These are phyloP conservation scores for Solanum sparsipilum DNA, from an alignment of 257 asterid genomes.

Conservation along the genomic window DNA sequence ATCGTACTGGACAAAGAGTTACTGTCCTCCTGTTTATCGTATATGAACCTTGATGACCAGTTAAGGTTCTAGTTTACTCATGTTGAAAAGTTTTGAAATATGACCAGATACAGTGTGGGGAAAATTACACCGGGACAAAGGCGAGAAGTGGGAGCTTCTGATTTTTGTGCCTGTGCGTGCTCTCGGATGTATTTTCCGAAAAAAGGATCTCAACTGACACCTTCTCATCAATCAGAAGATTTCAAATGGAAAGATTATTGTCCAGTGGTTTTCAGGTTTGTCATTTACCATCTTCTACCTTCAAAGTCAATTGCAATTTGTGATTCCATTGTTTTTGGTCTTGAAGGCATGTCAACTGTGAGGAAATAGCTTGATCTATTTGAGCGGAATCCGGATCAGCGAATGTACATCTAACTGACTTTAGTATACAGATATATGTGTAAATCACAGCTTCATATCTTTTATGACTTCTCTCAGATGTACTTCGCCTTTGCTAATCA, in stretches of 20 bases:
- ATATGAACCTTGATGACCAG: not conserved
- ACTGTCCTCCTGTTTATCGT: not conserved
- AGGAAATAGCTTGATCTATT: not conserved
- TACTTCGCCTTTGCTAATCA: not conserved
- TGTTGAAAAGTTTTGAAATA: not conserved
- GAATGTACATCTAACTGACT: not conserved
- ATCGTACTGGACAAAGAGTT: not conserved
- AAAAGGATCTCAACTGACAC: conserved; percentile 81
- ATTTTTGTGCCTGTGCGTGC: conserved; percentile 81
- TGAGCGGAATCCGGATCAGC: not conserved
- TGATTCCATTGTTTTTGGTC: not conserved
- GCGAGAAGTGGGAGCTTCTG: conserved; percentile 77
- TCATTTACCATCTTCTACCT: not conserved
- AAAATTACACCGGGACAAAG: conserved; percentile 82
- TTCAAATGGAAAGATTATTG: conserved; percentile 98
- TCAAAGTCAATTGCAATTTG: not conserved
- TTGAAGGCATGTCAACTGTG: not conserved
- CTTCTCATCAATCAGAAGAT: conserved; percentile 87
- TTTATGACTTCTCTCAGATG: not conserved
- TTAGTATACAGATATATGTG: not conserved
- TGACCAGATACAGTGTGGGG: conserved; percentile 81
- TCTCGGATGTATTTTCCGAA: conserved; percentile 92
- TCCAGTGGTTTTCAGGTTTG: conserved; percentile 93
- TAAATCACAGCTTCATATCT: not conserved
- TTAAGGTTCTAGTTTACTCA: not conserved